phyloP scores from a whole-genome alignment of 2,329 filamentous ascomycete species.

The Aspergillus vadensis region DNA sequence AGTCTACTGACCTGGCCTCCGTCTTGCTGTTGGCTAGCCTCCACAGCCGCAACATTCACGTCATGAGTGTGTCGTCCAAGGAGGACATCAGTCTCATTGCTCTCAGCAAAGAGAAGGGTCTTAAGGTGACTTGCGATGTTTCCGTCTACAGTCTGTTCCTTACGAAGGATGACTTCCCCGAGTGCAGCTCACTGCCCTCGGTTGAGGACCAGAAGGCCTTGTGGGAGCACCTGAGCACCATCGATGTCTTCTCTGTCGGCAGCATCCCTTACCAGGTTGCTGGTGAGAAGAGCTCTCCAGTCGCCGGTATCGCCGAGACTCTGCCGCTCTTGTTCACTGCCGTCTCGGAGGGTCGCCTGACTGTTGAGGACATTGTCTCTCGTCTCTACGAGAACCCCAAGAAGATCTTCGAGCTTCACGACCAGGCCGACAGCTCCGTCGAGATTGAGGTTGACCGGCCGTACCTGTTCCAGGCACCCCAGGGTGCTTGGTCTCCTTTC shows the following conservation, averaged over 20 bases:
- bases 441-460: conserved; percentile 76
- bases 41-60: conserved; percentile 75
- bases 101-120: conserved; percentile 76
- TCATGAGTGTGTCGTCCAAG: conserved; percentile 77
- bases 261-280: conserved; percentile 77
- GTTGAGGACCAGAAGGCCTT: conserved; percentile 71
- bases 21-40: conserved; percentile 76
- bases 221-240: conserved; percentile 71
- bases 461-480: conserved; percentile 58
- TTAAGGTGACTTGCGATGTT: conserved; percentile 80
- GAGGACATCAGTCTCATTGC: conserved; percentile 77
- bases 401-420: conserved; percentile 79
- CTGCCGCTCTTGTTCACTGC: conserved; percentile 75
- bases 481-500: conserved; percentile 68
- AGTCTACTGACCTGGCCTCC: conserved; percentile 77
- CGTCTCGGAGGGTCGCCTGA: conserved; percentile 71
- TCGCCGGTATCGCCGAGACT: conserved; percentile 70
- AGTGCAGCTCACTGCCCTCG: conserved; percentile 64
- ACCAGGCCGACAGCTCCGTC: conserved; percentile 71
- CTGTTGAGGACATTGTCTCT: conserved; percentile 70
- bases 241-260: conserved; percentile 78
- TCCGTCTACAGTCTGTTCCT: conserved; percentile 79
- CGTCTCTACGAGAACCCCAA: conserved; percentile 77
- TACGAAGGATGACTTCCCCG: conserved; percentile 69
- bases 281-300: conserved; percentile 58